phyloP scores from a whole-genome alignment of 768 basidiomycete genomes.

The Leccinellum rugosiceps region DNA sequence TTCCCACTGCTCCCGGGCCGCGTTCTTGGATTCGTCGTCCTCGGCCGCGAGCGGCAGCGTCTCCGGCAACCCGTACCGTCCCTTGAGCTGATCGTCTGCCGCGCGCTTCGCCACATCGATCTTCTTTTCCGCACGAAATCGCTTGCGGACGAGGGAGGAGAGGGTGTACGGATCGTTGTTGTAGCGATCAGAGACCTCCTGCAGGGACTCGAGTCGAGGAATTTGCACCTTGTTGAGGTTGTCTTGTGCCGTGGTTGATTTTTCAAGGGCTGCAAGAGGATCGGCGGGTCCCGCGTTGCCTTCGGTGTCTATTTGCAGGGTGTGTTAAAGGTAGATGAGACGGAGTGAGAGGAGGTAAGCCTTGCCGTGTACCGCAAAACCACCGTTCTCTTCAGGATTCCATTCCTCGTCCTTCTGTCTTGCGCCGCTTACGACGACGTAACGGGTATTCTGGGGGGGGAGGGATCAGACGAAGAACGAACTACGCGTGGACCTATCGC shows the following conservation, averaged over 20 bases:
- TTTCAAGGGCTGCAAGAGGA: constrained; percentile 86
- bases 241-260: constrained; percentile 76
- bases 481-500: neutral
- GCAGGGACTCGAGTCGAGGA: constrained; percentile 79
- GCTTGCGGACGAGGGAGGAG: constrained; percentile 69
- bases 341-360: too few relatives aligned
- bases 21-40: constrained; percentile 53
- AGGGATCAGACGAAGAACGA: neutral
- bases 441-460: constrained; percentile 77
- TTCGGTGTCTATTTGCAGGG: constrained; percentile 56
- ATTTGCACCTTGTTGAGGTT: constrained; percentile 68
- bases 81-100: constrained; percentile 69
- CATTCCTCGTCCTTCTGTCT: constrained; percentile 93
- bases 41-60: constrained; percentile 63
- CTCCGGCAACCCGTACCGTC: constrained; percentile 73
- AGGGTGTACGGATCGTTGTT: constrained; percentile 86
- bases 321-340: too few relatives aligned
- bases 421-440: constrained; percentile 92
- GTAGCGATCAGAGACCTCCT: constrained; percentile 70
- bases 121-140: constrained; percentile 87
- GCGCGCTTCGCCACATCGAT: constrained; percentile 62
- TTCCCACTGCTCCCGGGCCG: constrained; percentile 65
- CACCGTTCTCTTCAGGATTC: constrained; percentile 95
- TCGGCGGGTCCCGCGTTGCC: constrained; percentile 61
- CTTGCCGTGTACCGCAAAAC: constrained; percentile 81